Evolutionary conservation across 805 yeast species (phyloP).

Genomic region (Monosporozyma aquatica): DNA sequence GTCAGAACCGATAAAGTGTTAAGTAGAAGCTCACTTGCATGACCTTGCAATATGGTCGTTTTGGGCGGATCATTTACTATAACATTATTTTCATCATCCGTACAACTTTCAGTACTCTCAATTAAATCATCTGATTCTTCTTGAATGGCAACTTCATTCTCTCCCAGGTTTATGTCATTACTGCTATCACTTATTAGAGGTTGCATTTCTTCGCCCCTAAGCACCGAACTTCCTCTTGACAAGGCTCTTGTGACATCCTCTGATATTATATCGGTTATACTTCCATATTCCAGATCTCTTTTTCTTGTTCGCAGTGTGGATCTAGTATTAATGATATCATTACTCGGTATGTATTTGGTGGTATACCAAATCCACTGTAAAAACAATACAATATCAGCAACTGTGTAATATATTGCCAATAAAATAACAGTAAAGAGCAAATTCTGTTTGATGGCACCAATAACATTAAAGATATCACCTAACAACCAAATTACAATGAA

Average conservation of each 20-base stretch:
- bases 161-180: background rate
- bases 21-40: background rate
- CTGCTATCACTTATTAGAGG: background rate
- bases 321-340: slow-evolving; percentile 18
- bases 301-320: slow-evolving; percentile 32
- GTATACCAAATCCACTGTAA: slow-evolving; percentile 70
- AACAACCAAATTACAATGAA: slow-evolving; percentile 86
- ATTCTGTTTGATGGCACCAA: slow-evolving; percentile 84
- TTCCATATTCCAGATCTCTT: slow-evolving; percentile 23
- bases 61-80: no score
- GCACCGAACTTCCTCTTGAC: background rate
- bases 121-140: background rate
- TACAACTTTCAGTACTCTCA: background rate
- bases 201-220: background rate
- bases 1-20: slow-evolving; percentile 46
- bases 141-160: background rate
- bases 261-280: slow-evolving; percentile 5
- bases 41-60: no score
- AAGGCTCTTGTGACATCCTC: background rate
- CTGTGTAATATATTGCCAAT: slow-evolving; percentile 83
- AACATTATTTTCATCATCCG: background rate
- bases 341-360: background rate
- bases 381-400: slow-evolving; percentile 78
- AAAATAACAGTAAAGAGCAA: slow-evolving; percentile 91
- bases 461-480: slow-evolving; percentile 88